Conservation (phyloP, 352 stramenopile species). For the Elongisporangium anandrum region DNA sequence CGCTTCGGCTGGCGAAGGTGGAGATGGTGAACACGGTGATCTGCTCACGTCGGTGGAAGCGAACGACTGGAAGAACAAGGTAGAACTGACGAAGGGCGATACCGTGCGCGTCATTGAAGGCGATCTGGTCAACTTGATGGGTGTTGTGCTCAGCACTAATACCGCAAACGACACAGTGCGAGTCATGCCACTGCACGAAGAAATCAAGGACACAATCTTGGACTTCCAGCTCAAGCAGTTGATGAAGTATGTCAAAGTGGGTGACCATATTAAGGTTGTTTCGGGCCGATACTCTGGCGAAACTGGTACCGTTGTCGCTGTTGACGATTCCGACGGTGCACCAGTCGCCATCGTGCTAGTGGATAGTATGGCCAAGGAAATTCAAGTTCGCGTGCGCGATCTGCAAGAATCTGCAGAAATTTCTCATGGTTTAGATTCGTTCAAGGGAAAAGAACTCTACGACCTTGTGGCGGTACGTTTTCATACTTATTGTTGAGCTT, state of each 20-base stretch:
- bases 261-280: conserved; percentile 90
- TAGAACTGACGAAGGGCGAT: conserved; percentile 86
- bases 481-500: background rate
- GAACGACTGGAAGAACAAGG: conserved; percentile 88
- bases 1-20: conserved; percentile 38
- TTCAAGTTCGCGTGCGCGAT: conserved; percentile 88
- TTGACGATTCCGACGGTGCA: conserved; percentile 79
- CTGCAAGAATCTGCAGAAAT: conserved; percentile 88
- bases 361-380: conserved; percentile 89
- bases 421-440: conserved; percentile 84
- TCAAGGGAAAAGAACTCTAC: conserved; percentile 89
- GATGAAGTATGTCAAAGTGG: conserved; percentile 91
- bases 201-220: conserved; percentile 89
- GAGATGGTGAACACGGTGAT: conserved; percentile 73
- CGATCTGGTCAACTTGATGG: conserved; percentile 88
- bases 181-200: conserved; percentile 87
- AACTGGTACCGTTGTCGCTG: conserved; percentile 85
- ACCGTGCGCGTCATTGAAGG: conserved; percentile 87
- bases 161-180: conserved; percentile 84
- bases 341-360: conserved; percentile 86
- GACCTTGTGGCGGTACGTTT: conserved; percentile 81
- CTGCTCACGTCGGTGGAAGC: conserved; percentile 68
- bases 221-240: conserved; percentile 88
- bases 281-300: conserved; percentile 87
- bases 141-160: conserved; percentile 87